Conservation (phyloP, 768 basidiomycete genomes). For the Mycena pura region DNA sequence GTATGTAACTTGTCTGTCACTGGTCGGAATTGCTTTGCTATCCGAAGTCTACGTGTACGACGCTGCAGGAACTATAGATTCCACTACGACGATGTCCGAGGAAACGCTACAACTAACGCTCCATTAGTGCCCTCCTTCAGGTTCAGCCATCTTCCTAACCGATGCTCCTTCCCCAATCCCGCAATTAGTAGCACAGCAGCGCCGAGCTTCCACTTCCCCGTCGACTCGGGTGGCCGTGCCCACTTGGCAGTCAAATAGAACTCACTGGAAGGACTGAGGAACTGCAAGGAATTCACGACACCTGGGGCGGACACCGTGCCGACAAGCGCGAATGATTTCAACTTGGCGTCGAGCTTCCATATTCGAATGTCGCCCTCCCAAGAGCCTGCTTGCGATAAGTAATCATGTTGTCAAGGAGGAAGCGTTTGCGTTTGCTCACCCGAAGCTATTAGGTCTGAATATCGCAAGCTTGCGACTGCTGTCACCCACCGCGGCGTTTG, state of each 20-base stretch:
- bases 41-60: too few relatives aligned
- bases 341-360: constrained; percentile 86
- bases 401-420: constrained; percentile 1
- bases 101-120: constrained; percentile 67
- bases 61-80: too few relatives aligned
- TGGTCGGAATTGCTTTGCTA: not conserved
- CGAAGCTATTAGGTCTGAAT: constrained; percentile 90
- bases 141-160: constrained; percentile 87
- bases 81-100: constrained; percentile 39
- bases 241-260: constrained; percentile 48
- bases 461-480: constrained; percentile 78
- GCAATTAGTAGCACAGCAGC: constrained; percentile 69
- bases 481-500: constrained; percentile 92
- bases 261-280: constrained; percentile 62
- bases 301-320: constrained; percentile 74
- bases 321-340: constrained; percentile 76
- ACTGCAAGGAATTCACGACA: constrained; percentile 89
- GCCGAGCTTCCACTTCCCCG: constrained; percentile 27
- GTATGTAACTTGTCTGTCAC: not conserved
- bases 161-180: constrained; percentile 86
- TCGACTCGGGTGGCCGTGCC: constrained; percentile 34
- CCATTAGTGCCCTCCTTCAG: constrained; percentile 82
- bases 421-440: constrained; percentile 66
- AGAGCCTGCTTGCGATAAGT: constrained; percentile 64
- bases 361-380: constrained; percentile 91